Percentiles rank a stretch among this genome's conserved stretches.
Evolutionary conservation across 768 basidiomycete species (phyloP).

Genomic region (Lyophyllum atratum): DNA sequence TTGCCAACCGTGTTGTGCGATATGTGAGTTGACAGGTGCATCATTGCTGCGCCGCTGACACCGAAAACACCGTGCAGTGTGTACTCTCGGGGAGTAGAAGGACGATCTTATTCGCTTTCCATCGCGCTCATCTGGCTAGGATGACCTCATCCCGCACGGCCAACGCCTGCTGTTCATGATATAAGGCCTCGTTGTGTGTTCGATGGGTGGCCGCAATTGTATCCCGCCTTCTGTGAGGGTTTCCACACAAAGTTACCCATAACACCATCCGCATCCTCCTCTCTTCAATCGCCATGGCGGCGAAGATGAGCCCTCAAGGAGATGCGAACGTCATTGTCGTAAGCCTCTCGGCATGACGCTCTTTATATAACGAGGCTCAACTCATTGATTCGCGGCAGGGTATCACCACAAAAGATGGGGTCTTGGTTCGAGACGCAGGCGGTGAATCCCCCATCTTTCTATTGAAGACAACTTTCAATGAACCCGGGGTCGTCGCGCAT

Average conservation of each 20-base stretch:
- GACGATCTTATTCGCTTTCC: background rate
- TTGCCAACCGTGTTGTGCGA: background rate
- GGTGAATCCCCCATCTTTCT: background rate
- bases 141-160: background rate
- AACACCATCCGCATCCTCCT: background rate
- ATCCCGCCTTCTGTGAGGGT: background rate
- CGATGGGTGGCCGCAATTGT: background rate
- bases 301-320: conserved; percentile 2
- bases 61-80: background rate
- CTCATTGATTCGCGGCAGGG: background rate
- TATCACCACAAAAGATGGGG: background rate
- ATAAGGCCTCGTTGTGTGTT: conserved; percentile 8
- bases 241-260: background rate
- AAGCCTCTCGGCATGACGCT: background rate
- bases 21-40: background rate
- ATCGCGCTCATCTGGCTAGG: background rate
- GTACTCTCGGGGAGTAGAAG: conserved; percentile 2
- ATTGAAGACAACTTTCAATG: background rate
- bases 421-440: background rate
- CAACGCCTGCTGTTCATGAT: background rate
- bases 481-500: conserved; percentile 1
- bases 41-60: conserved; percentile 1
- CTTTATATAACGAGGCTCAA: background rate
- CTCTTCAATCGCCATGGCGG: background rate
- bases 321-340: background rate